Conservation (phyloP, 202 grass and related monocot genomes). For the Carex arenaria region DNA sequence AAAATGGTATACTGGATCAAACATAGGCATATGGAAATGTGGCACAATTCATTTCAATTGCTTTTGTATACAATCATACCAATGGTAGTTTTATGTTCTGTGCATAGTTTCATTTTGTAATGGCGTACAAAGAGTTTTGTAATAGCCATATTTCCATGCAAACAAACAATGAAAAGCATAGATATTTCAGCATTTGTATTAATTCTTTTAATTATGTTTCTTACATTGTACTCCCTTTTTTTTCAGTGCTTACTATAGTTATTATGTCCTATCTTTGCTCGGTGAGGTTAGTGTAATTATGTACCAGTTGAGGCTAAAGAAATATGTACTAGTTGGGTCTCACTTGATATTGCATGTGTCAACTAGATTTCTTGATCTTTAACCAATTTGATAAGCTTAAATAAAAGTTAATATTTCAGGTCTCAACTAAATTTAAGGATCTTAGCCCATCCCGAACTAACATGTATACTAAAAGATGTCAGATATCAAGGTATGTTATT, state of each 20-base stretch:
- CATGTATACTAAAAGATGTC: not conserved
- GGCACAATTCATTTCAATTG: not conserved
- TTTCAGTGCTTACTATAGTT: not conserved
- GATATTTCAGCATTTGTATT: not conserved
- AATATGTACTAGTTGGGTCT: not conserved
- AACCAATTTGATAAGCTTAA: not conserved
- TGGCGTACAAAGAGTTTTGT: constrained; percentile 1
- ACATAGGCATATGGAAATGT: not conserved
- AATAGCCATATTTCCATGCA: not conserved
- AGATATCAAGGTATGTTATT: not conserved
- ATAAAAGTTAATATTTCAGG: not conserved
- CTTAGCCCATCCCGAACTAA: not conserved
- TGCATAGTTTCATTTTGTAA: not conserved
- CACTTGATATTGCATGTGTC: not conserved
- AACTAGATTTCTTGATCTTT: not conserved
- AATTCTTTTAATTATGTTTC: not conserved
- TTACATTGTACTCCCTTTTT: not conserved
- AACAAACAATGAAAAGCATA: not conserved
- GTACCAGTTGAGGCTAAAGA: not conserved
- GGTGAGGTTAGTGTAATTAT: not conserved
- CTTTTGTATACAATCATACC: not conserved
- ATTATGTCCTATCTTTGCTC: not conserved
- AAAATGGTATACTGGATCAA: not conserved
- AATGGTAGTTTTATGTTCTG: not conserved
- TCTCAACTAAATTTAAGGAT: not conserved